These are phyloP conservation scores for Pseudonectria buxi DNA, from an alignment of 2,329 filamentous ascomycete genomes.

Conservation along the genomic window DNA sequence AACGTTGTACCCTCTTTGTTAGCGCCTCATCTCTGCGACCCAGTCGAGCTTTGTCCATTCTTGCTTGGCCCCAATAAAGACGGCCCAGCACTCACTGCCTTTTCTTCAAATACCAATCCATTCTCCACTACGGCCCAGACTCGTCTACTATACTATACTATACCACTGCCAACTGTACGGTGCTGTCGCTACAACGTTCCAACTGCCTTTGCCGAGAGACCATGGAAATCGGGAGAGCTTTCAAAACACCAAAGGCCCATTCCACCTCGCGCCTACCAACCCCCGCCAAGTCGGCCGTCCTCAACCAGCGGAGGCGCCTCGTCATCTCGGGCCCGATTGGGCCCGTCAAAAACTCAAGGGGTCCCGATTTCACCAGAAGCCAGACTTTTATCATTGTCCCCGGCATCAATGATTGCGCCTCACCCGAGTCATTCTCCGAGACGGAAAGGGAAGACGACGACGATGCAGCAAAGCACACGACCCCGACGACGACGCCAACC, in stretches of 20 bases:
- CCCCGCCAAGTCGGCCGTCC: slow-evolving; percentile 7
- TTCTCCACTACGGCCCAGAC: too few relatives aligned
- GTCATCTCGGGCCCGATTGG: slow-evolving; percentile 32
- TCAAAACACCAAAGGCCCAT: slow-evolving; percentile 5
- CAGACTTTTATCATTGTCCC: slow-evolving; percentile 28
- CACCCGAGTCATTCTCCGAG: slow-evolving; percentile 11
- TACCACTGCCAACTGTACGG: too few relatives aligned
- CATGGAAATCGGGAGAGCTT: slow-evolving; percentile 15
- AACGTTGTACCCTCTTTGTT: too few relatives aligned
- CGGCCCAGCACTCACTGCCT: too few relatives aligned
- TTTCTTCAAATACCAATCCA: too few relatives aligned
- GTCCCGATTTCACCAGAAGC: slow-evolving; percentile 29
- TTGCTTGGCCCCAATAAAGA: too few relatives aligned
- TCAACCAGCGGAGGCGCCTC: slow-evolving; percentile 18
- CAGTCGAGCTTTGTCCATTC: too few relatives aligned
- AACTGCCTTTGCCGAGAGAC: too few relatives aligned
- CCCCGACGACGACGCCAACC: too few relatives aligned
- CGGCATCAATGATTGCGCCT: slow-evolving; percentile 29
- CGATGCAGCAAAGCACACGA: slow-evolving; percentile 6
- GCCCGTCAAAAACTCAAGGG: slow-evolving; percentile 31
- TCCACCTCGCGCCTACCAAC: slow-evolving; percentile 11
- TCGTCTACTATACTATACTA: too few relatives aligned
- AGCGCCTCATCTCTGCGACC: too few relatives aligned
- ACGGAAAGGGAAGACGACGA: slow-evolving; percentile 3
- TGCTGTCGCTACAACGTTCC: too few relatives aligned